Conservation (phyloP, 139 green algal genomes). For the Picochlorum sp. region DNA sequence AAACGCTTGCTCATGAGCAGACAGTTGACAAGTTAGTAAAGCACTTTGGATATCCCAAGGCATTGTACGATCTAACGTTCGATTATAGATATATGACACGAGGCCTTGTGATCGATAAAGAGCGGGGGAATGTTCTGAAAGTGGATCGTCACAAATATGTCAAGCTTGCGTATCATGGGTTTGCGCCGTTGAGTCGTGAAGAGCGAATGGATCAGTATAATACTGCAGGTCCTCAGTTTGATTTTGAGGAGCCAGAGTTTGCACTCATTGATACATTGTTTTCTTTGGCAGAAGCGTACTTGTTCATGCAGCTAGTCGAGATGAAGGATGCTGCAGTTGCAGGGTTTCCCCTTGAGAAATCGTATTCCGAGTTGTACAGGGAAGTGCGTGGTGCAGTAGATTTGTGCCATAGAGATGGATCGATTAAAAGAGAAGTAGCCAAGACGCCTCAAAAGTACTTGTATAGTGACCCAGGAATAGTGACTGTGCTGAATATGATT, state of each 20-base stretch:
- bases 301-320: conserved; percentile 85
- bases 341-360: conserved; percentile 35
- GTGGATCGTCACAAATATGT: conserved; percentile 89
- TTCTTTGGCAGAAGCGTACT: conserved; percentile 84
- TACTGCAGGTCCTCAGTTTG: conserved; percentile 17
- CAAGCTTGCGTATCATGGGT: conserved; percentile 95
- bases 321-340: conserved; percentile 39
- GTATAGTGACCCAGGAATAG: conserved; percentile 60
- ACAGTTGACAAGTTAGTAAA: conserved; percentile 81
- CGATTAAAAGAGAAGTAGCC: conserved; percentile 84
- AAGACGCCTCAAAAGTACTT: conserved; percentile 84
- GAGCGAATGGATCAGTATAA: conserved; percentile 57
- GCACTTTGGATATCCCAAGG: conserved; percentile 69
- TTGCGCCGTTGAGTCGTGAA: conserved; percentile 56
- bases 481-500: conserved; percentile 63
- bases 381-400: conserved; percentile 92
- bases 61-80: conserved; percentile 58
- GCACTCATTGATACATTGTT: conserved; percentile 95
- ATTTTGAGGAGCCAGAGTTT: conserved; percentile 72
- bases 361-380: conserved; percentile 48
- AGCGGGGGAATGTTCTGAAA: conserved; percentile 78
- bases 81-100: conserved; percentile 85
- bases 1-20: conserved; percentile 73
- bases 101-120: conserved; percentile 87
- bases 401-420: conserved; percentile 91